Conservation (phyloP, 2,329 filamentous ascomycete species). For the Apiospora saccharicola region DNA sequence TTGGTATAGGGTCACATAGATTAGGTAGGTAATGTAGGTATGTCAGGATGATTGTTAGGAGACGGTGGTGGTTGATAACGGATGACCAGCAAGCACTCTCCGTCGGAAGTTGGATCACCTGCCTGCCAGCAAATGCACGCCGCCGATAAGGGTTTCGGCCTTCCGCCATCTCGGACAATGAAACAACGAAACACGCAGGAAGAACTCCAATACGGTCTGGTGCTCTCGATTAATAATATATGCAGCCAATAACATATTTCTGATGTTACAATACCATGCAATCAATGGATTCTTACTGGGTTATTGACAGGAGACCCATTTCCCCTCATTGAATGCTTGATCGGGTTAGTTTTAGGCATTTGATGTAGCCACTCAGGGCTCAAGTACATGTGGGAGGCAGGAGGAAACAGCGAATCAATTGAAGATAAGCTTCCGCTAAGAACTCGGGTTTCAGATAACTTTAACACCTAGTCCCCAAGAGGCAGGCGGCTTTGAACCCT, state of each 20-base stretch:
- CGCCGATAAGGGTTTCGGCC: neutral
- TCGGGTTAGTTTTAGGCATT: too few species aligned
- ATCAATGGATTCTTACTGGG: too few species aligned
- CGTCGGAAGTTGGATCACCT: neutral
- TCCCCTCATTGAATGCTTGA: neutral
- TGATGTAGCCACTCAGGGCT: neutral
- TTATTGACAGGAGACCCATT: neutral
- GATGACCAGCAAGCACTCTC: neutral
- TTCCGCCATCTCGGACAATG: neutral
- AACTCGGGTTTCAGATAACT: too few species aligned
- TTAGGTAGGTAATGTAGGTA: neutral
- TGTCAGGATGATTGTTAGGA: neutral
- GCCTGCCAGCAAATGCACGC: neutral
- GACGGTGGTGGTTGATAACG: neutral
- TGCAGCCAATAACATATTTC: neutral
- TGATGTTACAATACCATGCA: neutral
- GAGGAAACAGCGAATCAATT: neutral
- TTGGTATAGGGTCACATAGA: neutral
- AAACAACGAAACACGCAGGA: neutral
- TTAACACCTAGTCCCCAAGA: neutral
- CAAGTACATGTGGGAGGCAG: neutral
- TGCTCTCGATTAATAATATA: neutral
- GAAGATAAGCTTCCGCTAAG: neutral
- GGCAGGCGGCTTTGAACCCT: neutral
- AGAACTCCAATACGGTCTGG: neutral